phyloP scores from a whole-genome alignment of 306 rosid species.

The Prunus campanulata region DNA sequence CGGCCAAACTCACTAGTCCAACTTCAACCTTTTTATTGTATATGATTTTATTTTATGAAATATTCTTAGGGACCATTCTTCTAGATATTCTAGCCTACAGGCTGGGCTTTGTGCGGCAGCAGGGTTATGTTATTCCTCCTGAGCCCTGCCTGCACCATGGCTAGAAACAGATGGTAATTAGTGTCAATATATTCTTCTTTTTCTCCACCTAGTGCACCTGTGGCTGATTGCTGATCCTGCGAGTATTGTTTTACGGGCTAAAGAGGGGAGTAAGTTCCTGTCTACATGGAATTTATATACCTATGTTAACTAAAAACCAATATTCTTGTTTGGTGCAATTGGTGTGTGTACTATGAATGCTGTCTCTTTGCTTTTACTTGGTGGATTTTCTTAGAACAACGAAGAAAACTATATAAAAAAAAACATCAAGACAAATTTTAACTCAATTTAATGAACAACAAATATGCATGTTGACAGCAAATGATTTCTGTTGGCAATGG shows the following conservation, averaged over 20 bases:
- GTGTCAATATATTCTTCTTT: too few relatives aligned
- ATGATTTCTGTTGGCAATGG: neutral
- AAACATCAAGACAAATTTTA: neutral
- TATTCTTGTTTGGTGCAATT: conserved; percentile 1
- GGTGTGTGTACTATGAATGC: neutral
- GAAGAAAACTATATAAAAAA: neutral
- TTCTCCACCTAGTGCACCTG: too few relatives aligned
- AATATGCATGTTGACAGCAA: neutral
- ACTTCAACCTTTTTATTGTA: neutral
- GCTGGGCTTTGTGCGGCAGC: too few relatives aligned
- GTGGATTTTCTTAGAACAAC: conserved; percentile 8
- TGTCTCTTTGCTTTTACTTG: neutral
- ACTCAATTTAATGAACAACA: neutral
- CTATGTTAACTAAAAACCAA: neutral
- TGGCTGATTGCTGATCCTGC: too few relatives aligned
- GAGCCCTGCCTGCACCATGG: too few relatives aligned
- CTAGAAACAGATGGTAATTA: too few relatives aligned
- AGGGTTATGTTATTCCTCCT: too few relatives aligned
- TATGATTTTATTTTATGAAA: neutral
- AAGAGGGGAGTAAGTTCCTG: neutral
- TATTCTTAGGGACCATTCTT: neutral
- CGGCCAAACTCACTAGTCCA: neutral
- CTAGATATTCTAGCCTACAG: too few relatives aligned
- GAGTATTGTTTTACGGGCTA: too few relatives aligned
- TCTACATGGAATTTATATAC: neutral